Conservation (phyloP, 2,329 filamentous ascomycete genomes). For the Clarireedia hainanense region DNA sequence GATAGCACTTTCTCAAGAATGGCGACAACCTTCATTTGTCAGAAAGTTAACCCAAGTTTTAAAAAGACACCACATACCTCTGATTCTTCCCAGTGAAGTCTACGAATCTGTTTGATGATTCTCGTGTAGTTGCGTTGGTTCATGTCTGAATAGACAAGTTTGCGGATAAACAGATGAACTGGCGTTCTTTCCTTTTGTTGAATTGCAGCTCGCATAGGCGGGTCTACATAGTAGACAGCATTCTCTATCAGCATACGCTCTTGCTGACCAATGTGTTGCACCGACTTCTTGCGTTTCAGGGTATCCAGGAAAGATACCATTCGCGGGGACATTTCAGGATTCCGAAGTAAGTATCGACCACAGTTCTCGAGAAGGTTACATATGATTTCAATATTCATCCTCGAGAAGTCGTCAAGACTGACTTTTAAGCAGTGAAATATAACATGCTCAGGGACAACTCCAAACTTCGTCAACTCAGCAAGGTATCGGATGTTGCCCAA, state of each 20-base stretch:
- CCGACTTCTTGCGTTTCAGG: slow-evolving; percentile 88
- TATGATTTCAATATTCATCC: slow-evolving; percentile 99
- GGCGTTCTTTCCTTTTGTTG: slow-evolving; percentile 94
- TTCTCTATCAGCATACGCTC: slow-evolving; percentile 99
- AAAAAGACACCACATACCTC: slow-evolving; percentile 45
- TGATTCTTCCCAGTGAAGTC: slow-evolving; percentile 93
- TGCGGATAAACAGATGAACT: slow-evolving; percentile 85
- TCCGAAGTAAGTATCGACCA: slow-evolving; percentile 85
- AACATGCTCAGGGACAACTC: slow-evolving; percentile 94
- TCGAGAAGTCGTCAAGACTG: slow-evolving; percentile 91
- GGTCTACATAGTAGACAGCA: slow-evolving; percentile 95
- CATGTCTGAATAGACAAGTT: slow-evolving; percentile 87
- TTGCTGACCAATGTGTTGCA: slow-evolving; percentile 89
- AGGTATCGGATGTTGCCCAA: slow-evolving; percentile 96
- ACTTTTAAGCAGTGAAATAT: slow-evolving; percentile 99
- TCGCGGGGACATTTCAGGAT: slow-evolving; percentile 82
- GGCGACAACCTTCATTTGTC: slow-evolving; percentile 23
- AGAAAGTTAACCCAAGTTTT: neutral
- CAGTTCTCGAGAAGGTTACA: slow-evolving; percentile 95
- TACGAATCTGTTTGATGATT: slow-evolving; percentile 86
- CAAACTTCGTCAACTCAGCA: slow-evolving; percentile 95
- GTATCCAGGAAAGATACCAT: slow-evolving; percentile 95
- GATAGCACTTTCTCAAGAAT: slow-evolving; percentile 76
- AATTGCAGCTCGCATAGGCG: slow-evolving; percentile 85
- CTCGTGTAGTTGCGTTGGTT: slow-evolving; percentile 92